phyloP scores from a whole-genome alignment of 1,284 basidiomycete genomes.

The Exsudoporus floridanus region DNA sequence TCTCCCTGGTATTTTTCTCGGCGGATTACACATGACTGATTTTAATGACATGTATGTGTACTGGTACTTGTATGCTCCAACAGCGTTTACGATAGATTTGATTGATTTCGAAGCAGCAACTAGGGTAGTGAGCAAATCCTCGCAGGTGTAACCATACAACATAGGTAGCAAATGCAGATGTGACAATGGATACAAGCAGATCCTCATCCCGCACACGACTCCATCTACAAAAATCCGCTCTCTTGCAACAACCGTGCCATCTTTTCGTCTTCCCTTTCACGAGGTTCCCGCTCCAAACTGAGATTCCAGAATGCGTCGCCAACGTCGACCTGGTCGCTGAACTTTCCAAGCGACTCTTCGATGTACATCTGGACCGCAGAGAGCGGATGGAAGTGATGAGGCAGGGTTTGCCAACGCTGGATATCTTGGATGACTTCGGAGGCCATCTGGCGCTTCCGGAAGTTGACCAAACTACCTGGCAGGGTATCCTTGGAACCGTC shows the following conservation, averaged over 20 bases:
- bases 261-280: conserved; percentile 92
- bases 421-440: conserved; percentile 97
- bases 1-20: background rate
- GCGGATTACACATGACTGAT: background rate
- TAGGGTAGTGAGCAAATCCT: conserved; percentile 14
- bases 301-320: conserved; percentile 82
- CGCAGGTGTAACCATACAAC: conserved; percentile 26
- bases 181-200: conserved; percentile 1
- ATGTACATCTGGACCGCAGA: conserved; percentile 73
- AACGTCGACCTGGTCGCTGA: conserved; percentile 59
- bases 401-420: conserved; percentile 89
- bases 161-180: conserved; percentile 1
- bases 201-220: background rate
- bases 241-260: conserved; percentile 87
- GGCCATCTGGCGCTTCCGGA: conserved; percentile 90
- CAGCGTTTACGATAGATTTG: background rate
- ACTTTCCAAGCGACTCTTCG: conserved; percentile 72
- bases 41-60: background rate
- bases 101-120: background rate
- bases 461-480: conserved; percentile 86
- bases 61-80: background rate
- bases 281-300: conserved; percentile 84
- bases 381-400: conserved; percentile 83
- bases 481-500: conserved; percentile 94
- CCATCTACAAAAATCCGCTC: conserved; percentile 73